A percentile compares a stretch with the other conserved stretches of the same genome.
Conservation (phyloP, 163 green algal species). For the Scenedesmus sp. region DNA sequence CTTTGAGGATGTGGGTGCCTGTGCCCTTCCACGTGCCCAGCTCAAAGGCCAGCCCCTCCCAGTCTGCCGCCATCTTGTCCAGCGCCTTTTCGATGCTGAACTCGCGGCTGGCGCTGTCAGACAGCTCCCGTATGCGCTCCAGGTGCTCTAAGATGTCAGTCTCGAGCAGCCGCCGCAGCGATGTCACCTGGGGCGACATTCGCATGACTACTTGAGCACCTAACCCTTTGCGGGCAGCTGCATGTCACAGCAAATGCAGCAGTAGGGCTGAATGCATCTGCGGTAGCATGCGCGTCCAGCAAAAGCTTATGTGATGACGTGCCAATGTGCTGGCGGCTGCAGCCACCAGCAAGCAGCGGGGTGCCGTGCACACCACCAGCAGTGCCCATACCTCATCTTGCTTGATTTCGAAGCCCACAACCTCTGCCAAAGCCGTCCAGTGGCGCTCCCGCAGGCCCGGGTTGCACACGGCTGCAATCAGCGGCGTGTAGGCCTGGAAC, state of each 20-base stretch:
- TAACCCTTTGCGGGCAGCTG: background rate
- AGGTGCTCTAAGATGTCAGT: constrained; percentile 75
- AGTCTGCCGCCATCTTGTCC: constrained; percentile 72
- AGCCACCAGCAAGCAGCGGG: background rate
- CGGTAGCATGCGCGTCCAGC: background rate
- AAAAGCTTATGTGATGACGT: background rate
- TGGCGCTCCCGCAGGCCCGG: constrained; percentile 80
- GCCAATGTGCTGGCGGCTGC: too few species aligned
- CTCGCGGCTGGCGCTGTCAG: constrained; percentile 63
- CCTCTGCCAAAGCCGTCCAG: constrained; percentile 76
- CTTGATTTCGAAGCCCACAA: constrained; percentile 83
- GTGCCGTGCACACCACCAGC: background rate
- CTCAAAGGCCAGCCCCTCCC: constrained; percentile 79
- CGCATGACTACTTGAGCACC: too few species aligned
- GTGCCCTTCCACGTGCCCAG: constrained; percentile 82
- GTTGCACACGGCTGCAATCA: constrained; percentile 87
- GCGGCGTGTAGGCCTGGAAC: constrained; percentile 75
- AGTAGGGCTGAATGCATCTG: background rate
- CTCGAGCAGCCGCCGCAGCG: constrained; percentile 79
- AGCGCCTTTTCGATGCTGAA: constrained; percentile 68
- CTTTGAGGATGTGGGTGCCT: constrained; percentile 85
- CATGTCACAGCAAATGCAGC: background rate
- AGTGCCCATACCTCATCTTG: constrained; percentile 67
- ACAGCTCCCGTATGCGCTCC: constrained; percentile 69
- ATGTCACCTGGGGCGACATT: constrained; percentile 58